These are phyloP conservation scores for Tetraselmis striata DNA, from an alignment of 139 green algal species.

Conservation along the genomic window DNA sequence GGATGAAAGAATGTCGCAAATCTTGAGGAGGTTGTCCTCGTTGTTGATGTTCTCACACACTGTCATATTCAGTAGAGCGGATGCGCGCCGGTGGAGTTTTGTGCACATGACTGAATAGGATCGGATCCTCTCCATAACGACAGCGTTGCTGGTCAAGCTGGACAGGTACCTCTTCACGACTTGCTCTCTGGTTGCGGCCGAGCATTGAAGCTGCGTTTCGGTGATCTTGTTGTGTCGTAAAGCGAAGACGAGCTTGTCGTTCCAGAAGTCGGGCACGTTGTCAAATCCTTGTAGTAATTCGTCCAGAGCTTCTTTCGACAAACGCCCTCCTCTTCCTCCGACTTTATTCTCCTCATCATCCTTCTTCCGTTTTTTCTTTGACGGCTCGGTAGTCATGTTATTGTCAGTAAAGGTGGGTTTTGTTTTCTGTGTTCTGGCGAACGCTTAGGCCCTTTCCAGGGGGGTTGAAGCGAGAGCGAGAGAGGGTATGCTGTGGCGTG, in stretches of 20 bases:
- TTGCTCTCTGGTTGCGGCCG: not conserved
- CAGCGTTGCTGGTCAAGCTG: not conserved
- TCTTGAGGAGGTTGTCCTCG: not conserved
- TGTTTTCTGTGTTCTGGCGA: not conserved
- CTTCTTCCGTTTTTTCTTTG: no score
- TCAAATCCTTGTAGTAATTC: not conserved
- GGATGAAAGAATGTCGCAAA: slow-evolving; percentile 1
- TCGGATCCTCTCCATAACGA: not conserved
- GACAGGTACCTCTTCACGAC: not conserved
- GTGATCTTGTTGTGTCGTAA: not conserved
- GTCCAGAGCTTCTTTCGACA: not conserved
- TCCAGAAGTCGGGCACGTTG: not conserved
- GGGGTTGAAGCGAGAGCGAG: no score
- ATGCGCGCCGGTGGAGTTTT: not conserved
- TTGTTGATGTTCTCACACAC: not conserved
- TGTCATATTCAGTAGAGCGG: not conserved
- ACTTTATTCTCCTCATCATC: not conserved
- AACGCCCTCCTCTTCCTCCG: not conserved
- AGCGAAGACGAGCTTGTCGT: not conserved
- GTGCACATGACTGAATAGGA: not conserved
- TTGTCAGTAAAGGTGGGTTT: not conserved
- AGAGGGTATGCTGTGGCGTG: not conserved
- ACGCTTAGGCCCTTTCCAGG: not conserved
- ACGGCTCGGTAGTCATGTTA: not conserved
- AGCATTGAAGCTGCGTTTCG: not conserved